A percentile compares a stretch with the other conserved stretches of the same genome.
Evolutionary conservation across 2,329 filamentous ascomycete genomes (phyloP).

Genomic region (Sphaerulina musiva): DNA sequence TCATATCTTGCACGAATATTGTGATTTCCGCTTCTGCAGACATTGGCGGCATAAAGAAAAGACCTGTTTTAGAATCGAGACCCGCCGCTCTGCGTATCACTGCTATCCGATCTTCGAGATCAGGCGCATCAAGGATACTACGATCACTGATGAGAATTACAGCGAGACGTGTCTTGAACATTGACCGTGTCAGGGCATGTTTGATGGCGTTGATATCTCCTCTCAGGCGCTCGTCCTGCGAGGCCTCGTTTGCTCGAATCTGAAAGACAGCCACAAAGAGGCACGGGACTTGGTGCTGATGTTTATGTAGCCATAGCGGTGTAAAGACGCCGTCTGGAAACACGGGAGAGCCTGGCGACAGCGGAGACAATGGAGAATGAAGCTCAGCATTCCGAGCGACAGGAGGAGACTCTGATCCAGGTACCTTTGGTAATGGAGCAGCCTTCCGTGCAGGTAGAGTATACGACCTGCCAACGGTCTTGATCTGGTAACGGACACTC

Average conservation of each 20-base stretch:
- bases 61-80: conserved; percentile 68
- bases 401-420: conserved; percentile 33
- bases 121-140: conserved; percentile 50
- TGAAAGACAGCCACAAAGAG: conserved; percentile 75
- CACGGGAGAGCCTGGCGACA: conserved; percentile 72
- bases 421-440: conserved; percentile 49
- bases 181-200: conserved; percentile 59
- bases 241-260: conserved; percentile 64
- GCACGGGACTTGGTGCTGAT: conserved; percentile 76
- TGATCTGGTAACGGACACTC: conserved; percentile 26
- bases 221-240: conserved; percentile 84
- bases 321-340: conserved; percentile 88
- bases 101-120: conserved; percentile 68
- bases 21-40: conserved; percentile 65
- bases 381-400: conserved; percentile 45
- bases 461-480: conserved; percentile 62
- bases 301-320: conserved; percentile 77
- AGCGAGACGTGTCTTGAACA: conserved; percentile 70
- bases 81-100: conserved; percentile 72
- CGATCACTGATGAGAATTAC: conserved; percentile 73
- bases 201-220: conserved; percentile 76
- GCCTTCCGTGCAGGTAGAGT: conserved; percentile 58
- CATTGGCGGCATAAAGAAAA: conserved; percentile 76
- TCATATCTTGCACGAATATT: conserved; percentile 65
- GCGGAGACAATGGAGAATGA: conserved; percentile 85